Percentiles rank a stretch among this genome's conserved stretches.
Conservation (phyloP, 148 eudicot species). For the Dianthus caryophyllus region DNA sequence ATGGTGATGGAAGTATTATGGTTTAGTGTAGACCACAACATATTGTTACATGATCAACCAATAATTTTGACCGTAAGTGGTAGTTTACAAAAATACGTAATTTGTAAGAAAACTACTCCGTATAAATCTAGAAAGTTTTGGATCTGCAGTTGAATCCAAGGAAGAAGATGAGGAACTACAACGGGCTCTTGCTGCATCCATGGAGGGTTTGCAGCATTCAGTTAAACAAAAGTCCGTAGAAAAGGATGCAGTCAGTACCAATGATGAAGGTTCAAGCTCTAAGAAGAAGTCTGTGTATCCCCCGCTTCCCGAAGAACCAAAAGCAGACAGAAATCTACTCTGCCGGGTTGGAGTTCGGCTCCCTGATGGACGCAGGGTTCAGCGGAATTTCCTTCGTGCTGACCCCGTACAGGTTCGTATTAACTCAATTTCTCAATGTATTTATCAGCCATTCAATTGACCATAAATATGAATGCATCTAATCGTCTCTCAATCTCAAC, state of each 20-base stretch:
- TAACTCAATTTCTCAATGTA: background rate
- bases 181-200: conserved; percentile 70
- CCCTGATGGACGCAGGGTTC: conserved; percentile 93
- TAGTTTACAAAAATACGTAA: background rate
- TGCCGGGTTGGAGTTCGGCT: conserved; percentile 90
- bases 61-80: too few species aligned
- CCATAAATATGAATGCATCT: too few species aligned
- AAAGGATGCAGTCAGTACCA: conserved; percentile 24
- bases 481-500: too few species aligned
- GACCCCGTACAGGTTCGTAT: conserved; percentile 69
- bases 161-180: conserved; percentile 70
- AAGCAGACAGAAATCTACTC: conserved; percentile 59
- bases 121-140: background rate
- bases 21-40: too few species aligned
- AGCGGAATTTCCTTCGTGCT: conserved; percentile 73
- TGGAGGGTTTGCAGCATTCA: conserved; percentile 47
- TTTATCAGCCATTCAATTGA: too few species aligned
- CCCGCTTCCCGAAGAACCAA: conserved; percentile 86
- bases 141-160: conserved; percentile 37
- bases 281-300: conserved; percentile 51
- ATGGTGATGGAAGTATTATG: too few species aligned
- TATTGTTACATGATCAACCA: too few species aligned
- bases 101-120: background rate
- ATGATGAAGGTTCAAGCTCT: conserved; percentile 31
- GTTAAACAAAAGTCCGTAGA: conserved; percentile 29